These are phyloP conservation scores for Penicillium soppii DNA, from an alignment of 495 filamentous ascomycete genomes.

Conservation along the genomic window DNA sequence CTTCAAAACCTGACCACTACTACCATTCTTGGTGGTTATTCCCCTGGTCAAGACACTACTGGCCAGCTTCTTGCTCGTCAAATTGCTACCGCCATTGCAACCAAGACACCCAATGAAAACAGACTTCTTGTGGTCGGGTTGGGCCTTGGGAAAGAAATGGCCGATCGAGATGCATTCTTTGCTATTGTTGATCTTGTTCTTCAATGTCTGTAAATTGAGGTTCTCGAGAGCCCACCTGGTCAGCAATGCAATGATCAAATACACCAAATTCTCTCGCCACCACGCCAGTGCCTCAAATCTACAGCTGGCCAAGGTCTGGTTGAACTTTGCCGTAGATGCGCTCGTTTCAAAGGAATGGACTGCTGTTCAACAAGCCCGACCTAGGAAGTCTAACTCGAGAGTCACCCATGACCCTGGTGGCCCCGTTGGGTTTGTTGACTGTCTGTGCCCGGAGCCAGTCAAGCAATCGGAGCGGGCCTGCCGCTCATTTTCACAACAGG, in stretches of 20 bases:
- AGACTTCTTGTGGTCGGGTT: conserved; percentile 80
- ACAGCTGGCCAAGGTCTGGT: too few relatives aligned
- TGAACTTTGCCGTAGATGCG: too few relatives aligned
- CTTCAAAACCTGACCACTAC: conserved; percentile 79
- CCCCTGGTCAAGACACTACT: conserved; percentile 73
- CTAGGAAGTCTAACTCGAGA: too few relatives aligned
- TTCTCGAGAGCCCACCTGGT: background rate
- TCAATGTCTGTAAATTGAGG: conserved; percentile 52
- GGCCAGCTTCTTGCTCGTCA: conserved; percentile 88
- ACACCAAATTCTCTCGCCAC: too few relatives aligned
- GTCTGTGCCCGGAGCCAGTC: too few relatives aligned
- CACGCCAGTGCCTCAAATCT: too few relatives aligned
- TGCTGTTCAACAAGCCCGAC: too few relatives aligned
- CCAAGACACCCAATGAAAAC: conserved; percentile 71
- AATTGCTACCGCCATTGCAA: conserved; percentile 74
- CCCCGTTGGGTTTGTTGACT: too few relatives aligned
- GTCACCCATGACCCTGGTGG: too few relatives aligned
- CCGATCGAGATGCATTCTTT: conserved; percentile 73
- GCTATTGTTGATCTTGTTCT: conserved; percentile 79
- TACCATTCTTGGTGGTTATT: conserved; percentile 83
- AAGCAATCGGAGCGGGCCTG: too few relatives aligned
- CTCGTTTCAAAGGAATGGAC: too few relatives aligned
- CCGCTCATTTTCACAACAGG: too few relatives aligned
- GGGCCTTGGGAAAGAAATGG: conserved; percentile 64
- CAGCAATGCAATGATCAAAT: background rate